Evolutionary conservation across 345 rosid species (phyloP).

Genomic region (Citrus maxima): DNA sequence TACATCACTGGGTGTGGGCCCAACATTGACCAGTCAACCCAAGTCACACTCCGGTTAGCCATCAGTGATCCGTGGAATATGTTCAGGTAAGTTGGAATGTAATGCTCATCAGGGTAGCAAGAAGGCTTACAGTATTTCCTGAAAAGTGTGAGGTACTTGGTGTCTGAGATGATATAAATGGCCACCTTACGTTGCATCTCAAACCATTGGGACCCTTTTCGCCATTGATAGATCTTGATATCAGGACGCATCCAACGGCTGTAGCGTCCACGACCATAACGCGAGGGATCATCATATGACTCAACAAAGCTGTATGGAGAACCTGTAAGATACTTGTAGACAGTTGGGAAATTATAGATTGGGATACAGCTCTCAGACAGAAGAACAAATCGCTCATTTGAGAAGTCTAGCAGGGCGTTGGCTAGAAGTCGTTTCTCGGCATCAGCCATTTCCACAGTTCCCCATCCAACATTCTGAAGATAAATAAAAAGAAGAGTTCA

Average conservation of each 20-base stretch:
- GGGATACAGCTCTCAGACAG: constrained; percentile 98
- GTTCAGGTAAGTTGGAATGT: constrained; percentile 75
- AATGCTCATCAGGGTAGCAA: constrained; percentile 95
- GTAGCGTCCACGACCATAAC: constrained; percentile 93
- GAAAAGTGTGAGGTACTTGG: constrained; percentile 63
- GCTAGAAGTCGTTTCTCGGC: constrained; percentile 94
- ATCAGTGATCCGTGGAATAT: constrained; percentile 70
- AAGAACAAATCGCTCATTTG: constrained; percentile 84
- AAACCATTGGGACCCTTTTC: constrained; percentile 96
- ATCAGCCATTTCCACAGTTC: constrained; percentile 59
- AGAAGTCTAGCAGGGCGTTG: constrained; percentile 79
- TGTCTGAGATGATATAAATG: constrained; percentile 56
- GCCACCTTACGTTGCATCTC: constrained; percentile 77
- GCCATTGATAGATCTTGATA: constrained; percentile 77
- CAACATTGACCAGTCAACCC: constrained; percentile 90
- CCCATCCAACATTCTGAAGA: constrained; percentile 79
- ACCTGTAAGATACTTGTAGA: constrained; percentile 67
- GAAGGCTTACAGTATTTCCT: constrained; percentile 78
- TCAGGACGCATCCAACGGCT: constrained; percentile 80
- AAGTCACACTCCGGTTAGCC: constrained; percentile 75
- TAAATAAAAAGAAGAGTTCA: constrained; percentile 1
- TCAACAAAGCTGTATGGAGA: constrained; percentile 80
- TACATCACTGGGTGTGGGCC: constrained; percentile 87
- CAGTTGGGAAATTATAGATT: constrained; percentile 67
- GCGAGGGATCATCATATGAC: constrained; percentile 82